These are phyloP conservation scores for Davidsoniella virescens DNA, from an alignment of 2,329 filamentous ascomycete species.

Conservation along the genomic window DNA sequence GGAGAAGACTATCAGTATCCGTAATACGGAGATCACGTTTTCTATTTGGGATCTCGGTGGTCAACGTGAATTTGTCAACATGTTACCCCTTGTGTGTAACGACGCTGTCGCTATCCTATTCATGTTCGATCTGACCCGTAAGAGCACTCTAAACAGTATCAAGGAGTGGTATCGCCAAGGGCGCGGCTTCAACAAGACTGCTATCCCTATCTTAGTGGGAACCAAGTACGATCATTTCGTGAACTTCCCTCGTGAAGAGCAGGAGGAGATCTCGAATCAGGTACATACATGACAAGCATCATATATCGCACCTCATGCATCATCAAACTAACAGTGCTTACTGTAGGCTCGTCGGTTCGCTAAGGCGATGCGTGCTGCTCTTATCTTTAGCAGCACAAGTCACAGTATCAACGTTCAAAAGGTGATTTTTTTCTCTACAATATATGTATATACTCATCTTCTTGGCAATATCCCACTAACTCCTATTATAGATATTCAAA, in stretches of 20 bases:
- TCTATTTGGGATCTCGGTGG: slow-evolving; percentile 98
- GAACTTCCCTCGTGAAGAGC: slow-evolving; percentile 92
- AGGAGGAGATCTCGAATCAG: slow-evolving; percentile 96
- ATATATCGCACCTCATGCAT: background rate
- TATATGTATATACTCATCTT: background rate
- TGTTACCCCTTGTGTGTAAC: slow-evolving; percentile 98
- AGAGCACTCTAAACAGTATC: slow-evolving; percentile 97
- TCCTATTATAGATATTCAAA: slow-evolving; percentile 71
- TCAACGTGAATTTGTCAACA: slow-evolving; percentile 98
- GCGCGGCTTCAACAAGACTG: slow-evolving; percentile 97
- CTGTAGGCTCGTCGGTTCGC: slow-evolving; percentile 77
- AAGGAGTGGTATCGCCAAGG: slow-evolving; percentile 99
- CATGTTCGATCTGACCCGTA: slow-evolving; percentile 97
- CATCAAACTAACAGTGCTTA: background rate
- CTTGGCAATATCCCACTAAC: background rate
- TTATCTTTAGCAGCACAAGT: slow-evolving; percentile 97
- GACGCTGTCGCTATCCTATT: slow-evolving; percentile 96
- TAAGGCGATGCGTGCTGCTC: slow-evolving; percentile 91
- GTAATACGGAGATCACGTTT: slow-evolving; percentile 98
- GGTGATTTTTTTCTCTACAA: slow-evolving; percentile 32
- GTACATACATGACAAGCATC: slow-evolving; percentile 29
- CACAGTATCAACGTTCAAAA: slow-evolving; percentile 99
- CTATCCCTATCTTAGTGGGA: slow-evolving; percentile 92
- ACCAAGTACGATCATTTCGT: slow-evolving; percentile 99
- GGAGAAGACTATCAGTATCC: slow-evolving; percentile 99